Evolutionary conservation across 2,329 filamentous ascomycete species (phyloP).

Genomic region (Aspergillus novoparasiticus): DNA sequence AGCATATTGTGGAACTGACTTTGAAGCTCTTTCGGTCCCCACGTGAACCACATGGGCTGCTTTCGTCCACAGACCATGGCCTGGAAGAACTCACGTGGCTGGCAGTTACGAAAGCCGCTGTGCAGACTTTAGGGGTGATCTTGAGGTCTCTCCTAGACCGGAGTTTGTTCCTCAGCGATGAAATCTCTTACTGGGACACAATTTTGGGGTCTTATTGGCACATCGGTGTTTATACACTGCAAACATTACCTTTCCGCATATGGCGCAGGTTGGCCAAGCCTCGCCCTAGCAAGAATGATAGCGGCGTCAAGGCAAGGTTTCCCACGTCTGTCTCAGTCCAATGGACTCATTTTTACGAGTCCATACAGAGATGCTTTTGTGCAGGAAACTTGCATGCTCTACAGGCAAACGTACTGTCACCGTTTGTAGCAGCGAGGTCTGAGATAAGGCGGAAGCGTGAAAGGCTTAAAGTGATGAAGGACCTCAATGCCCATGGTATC

Average conservation of each 20-base stretch:
- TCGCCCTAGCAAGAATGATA: slow-evolving; percentile 53
- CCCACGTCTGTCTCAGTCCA: slow-evolving; percentile 40
- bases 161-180: slow-evolving; percentile 79
- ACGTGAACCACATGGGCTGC: slow-evolving; percentile 12
- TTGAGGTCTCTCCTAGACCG: slow-evolving; percentile 77
- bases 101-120: slow-evolving; percentile 83
- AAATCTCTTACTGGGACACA: slow-evolving; percentile 96
- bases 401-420: slow-evolving; percentile 72
- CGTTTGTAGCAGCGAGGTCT: slow-evolving; percentile 72
- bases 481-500: slow-evolving; percentile 82
- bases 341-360: slow-evolving; percentile 71
- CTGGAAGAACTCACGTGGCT: slow-evolving; percentile 81
- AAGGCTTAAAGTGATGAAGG: slow-evolving; percentile 69
- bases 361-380: slow-evolving; percentile 74
- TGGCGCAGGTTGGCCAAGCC: slow-evolving; percentile 69
- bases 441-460: slow-evolving; percentile 76
- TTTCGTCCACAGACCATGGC: slow-evolving; percentile 57
- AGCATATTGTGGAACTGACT: slow-evolving; percentile 64
- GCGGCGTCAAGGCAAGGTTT: slow-evolving; percentile 39
- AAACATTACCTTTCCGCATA: slow-evolving; percentile 77
- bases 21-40: slow-evolving; percentile 44
- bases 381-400: slow-evolving; percentile 73
- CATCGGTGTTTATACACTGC: slow-evolving; percentile 80
- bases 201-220: slow-evolving; percentile 76
- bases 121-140: slow-evolving; percentile 84